These are phyloP conservation scores for Parafenestella ontariensis DNA, from an alignment of 2,329 filamentous ascomycete genomes.

Conservation along the genomic window DNA sequence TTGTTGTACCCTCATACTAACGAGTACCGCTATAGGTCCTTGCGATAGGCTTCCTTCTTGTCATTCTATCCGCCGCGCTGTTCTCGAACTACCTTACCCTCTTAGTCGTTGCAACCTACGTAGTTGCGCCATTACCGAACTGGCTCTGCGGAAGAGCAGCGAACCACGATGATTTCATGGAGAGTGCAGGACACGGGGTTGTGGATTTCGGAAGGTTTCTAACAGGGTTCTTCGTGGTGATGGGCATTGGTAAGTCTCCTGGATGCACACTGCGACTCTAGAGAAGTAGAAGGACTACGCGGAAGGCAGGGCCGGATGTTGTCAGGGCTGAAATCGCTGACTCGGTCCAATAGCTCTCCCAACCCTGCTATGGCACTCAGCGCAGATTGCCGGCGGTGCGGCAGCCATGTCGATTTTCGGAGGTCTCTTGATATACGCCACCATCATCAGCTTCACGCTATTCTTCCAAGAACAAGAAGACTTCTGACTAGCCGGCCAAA, in stretches of 20 bases:
- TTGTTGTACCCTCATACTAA: constrained; percentile 8
- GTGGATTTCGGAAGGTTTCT: constrained; percentile 92
- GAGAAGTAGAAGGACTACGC: neutral
- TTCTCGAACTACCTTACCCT: constrained; percentile 95
- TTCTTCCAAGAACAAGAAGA: constrained; percentile 99
- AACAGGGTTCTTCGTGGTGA: constrained; percentile 94
- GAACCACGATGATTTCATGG: constrained; percentile 96
- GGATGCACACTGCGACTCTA: neutral
- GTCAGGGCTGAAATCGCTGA: constrained; percentile 14
- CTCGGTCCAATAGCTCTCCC: constrained; percentile 72
- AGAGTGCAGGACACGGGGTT: constrained; percentile 78
- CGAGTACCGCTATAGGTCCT: constrained; percentile 68
- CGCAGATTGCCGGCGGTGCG: constrained; percentile 80
- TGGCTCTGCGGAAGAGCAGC: constrained; percentile 91
- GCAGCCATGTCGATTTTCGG: constrained; percentile 96
- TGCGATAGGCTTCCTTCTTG: constrained; percentile 96
- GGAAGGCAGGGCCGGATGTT: neutral
- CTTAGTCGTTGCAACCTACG: constrained; percentile 93
- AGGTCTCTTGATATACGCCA: constrained; percentile 93
- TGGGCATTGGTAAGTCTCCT: constrained; percentile 84
- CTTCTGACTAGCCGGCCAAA: constrained; percentile 66
- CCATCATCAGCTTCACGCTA: constrained; percentile 96
- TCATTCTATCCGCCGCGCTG: constrained; percentile 95
- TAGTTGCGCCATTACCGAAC: constrained; percentile 92
- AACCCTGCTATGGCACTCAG: constrained; percentile 83